Percentiles rank a stretch among this genome's conserved stretches.
These are phyloP conservation scores for Lyophyllum decastes DNA, from an alignment of 768 basidiomycete genomes.

Conservation along the genomic window DNA sequence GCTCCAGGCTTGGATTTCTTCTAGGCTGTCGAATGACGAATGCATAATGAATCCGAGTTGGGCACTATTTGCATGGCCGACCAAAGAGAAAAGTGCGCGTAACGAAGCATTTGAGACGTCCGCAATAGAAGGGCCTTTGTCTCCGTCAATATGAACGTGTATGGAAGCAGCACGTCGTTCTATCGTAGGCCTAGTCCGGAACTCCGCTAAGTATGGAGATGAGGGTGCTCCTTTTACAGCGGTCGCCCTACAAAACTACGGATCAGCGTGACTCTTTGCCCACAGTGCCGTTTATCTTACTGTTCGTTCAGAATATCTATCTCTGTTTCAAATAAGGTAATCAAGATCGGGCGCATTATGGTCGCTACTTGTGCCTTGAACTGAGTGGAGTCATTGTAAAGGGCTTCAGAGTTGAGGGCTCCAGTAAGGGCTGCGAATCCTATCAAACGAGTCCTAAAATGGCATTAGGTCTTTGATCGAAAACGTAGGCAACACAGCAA, in stretches of 20 bases:
- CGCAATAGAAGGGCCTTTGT: constrained; percentile 72
- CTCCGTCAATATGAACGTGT: constrained; percentile 85
- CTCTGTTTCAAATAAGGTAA: constrained; percentile 65
- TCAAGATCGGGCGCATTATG: constrained; percentile 72
- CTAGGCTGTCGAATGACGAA: constrained; percentile 69
- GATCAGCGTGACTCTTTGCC: background rate
- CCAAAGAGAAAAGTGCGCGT: constrained; percentile 67
- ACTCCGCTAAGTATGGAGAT: constrained; percentile 83
- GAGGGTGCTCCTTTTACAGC: constrained; percentile 68
- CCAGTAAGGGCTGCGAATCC: constrained; percentile 83
- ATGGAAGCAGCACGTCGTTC: constrained; percentile 89
- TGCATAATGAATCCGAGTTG: constrained; percentile 77
- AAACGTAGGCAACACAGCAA: background rate
- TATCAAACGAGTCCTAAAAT: constrained; percentile 74
- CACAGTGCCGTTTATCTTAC: constrained; percentile 42
- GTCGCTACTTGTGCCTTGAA: constrained; percentile 72
- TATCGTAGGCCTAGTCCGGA: constrained; percentile 73
- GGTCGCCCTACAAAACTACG: constrained; percentile 45
- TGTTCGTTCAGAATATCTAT: constrained; percentile 63
- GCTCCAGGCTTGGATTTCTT: constrained; percentile 62
- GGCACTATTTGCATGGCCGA: constrained; percentile 73
- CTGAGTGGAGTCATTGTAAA: constrained; percentile 71
- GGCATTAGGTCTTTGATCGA: constrained; percentile 1
- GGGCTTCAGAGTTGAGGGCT: constrained; percentile 80
- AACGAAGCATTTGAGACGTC: constrained; percentile 80